These are phyloP conservation scores for Calocybe gangraenosa DNA, from an alignment of 768 basidiomycete genomes.

Conservation along the genomic window DNA sequence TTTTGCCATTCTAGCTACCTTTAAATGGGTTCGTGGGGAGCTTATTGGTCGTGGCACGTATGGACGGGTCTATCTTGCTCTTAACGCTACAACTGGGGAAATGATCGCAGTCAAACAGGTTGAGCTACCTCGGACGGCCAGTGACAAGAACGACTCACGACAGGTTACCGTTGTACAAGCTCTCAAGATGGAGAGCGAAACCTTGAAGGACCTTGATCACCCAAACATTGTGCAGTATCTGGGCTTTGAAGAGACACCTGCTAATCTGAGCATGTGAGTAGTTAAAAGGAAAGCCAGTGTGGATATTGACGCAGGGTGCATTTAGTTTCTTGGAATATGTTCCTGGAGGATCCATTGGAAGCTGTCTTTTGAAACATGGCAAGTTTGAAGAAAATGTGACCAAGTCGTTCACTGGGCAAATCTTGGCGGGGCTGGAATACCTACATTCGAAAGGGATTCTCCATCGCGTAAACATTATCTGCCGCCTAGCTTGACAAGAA, in stretches of 20 bases:
- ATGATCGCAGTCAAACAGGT: constrained; percentile 99
- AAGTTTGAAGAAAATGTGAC: constrained; percentile 91
- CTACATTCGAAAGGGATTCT: constrained; percentile 89
- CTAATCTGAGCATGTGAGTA: constrained; percentile 87
- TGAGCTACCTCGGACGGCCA: constrained; percentile 86
- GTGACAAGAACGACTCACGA: constrained; percentile 85
- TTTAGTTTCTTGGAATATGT: constrained; percentile 96
- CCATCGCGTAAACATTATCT: constrained; percentile 61
- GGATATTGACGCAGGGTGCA: not conserved
- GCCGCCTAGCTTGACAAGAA: too few relatives aligned
- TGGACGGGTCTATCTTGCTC: constrained; percentile 91
- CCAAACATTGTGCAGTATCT: constrained; percentile 97
- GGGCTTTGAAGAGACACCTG: constrained; percentile 87
- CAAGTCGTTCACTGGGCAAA: constrained; percentile 90
- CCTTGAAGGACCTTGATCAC: constrained; percentile 94
- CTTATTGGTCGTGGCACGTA: constrained; percentile 97
- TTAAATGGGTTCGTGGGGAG: constrained; percentile 98
- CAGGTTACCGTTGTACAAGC: constrained; percentile 87
- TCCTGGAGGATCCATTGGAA: constrained; percentile 92
- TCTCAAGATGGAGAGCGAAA: constrained; percentile 92
- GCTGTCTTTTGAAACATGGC: constrained; percentile 86
- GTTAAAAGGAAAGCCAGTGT: not conserved
- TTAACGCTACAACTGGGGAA: constrained; percentile 95
- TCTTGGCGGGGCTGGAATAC: constrained; percentile 87
- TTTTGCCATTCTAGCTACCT: constrained; percentile 54